These are phyloP conservation scores for Lepiota subincarnata DNA, from an alignment of 768 basidiomycete species.

Conservation along the genomic window DNA sequence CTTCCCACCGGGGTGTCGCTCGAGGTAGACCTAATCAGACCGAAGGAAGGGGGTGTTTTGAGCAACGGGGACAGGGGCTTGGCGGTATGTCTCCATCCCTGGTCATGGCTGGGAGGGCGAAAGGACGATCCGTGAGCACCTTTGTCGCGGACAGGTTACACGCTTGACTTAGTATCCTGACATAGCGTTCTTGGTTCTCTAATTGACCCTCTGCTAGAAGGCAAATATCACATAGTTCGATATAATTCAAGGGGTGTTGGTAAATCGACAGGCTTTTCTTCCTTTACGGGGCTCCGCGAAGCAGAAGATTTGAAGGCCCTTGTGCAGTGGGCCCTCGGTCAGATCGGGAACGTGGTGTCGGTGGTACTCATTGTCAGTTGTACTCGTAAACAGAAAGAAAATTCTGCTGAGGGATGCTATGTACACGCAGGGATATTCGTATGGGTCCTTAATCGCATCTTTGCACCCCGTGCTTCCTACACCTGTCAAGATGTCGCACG, in stretches of 20 bases:
- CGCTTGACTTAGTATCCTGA: constrained; percentile 14
- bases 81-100: constrained; percentile 77
- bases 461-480: constrained; percentile 52
- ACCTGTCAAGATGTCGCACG: constrained; percentile 54
- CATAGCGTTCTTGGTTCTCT: constrained; percentile 44
- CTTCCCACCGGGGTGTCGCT: constrained; percentile 38
- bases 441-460: constrained; percentile 73
- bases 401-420: not conserved
- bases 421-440: constrained; percentile 64
- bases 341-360: constrained; percentile 38
- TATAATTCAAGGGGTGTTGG: constrained; percentile 83
- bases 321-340: constrained; percentile 48
- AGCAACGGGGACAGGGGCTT: constrained; percentile 33
- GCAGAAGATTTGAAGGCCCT: constrained; percentile 64
- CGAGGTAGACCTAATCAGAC: constrained; percentile 33
- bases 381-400: not conserved
- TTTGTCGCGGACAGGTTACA: not conserved
- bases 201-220: constrained; percentile 33
- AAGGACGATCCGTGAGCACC: constrained; percentile 71
- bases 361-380: constrained; percentile 60
- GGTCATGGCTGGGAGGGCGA: constrained; percentile 79
- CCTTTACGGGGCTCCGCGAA: constrained; percentile 69
- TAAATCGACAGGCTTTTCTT: constrained; percentile 65
- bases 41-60: constrained; percentile 13
- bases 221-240: constrained; percentile 54